phyloP scores from a whole-genome alignment of 345 rosid genomes.

The Murraya paniculata region DNA sequence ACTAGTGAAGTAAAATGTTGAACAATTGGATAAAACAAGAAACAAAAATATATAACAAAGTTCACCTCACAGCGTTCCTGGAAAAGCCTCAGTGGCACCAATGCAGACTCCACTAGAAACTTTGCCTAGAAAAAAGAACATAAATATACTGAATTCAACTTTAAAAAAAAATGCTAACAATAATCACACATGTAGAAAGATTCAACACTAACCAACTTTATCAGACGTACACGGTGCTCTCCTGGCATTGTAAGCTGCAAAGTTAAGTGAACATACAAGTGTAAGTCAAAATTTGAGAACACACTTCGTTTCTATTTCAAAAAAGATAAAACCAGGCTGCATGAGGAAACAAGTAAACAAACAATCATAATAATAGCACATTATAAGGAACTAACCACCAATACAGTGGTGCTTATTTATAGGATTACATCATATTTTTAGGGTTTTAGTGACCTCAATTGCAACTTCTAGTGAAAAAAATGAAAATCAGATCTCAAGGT shows the following conservation, averaged over 20 bases:
- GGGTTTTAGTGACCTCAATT: not conserved
- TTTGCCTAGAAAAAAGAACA: slow-evolving; percentile 60
- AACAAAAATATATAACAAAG: slow-evolving; percentile 7
- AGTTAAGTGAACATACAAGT: not conserved
- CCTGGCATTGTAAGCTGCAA: slow-evolving; percentile 86
- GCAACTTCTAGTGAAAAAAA: not conserved
- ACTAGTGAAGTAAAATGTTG: slow-evolving; percentile 1
- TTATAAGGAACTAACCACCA: not conserved
- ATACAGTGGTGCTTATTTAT: not conserved
- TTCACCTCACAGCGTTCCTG: slow-evolving; percentile 95
- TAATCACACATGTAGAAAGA: not conserved
- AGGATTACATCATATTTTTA: not conserved
- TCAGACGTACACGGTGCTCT: slow-evolving; percentile 74
- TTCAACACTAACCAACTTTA: slow-evolving; percentile 72
- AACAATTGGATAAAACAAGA: not conserved
- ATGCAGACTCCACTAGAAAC: slow-evolving; percentile 85
- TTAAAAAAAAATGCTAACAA: not conserved
- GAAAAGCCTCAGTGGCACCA: slow-evolving; percentile 83
- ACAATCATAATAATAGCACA: not conserved
- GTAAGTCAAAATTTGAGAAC: not conserved
- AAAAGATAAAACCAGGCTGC: not conserved
- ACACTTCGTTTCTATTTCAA: not conserved
- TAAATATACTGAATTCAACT: not conserved
- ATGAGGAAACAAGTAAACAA: not conserved
- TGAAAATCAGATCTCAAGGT: not conserved